Evolutionary conservation across 352 stramenopile species (phyloP), one percentile per base, ranked within the genome.

Genomic region (Globisporangium radiosum): DNA sequence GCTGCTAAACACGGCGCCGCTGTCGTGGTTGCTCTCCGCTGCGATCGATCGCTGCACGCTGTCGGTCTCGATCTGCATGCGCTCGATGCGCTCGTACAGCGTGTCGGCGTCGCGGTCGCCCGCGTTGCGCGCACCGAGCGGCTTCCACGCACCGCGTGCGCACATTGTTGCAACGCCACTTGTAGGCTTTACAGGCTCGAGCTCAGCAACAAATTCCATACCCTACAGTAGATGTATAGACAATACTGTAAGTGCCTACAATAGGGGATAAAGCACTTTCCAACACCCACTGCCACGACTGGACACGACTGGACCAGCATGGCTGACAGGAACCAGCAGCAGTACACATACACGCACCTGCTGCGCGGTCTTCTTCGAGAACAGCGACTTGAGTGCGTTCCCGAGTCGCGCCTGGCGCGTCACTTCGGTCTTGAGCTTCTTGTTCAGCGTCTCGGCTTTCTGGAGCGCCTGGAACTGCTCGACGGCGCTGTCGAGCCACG

Each of bases 381-480:
- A 60, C 47, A 60, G 40, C 44, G 45, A 19, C 47, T 54, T 60
- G 37, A 60, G 56, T 17, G 47, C 47, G 25, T 54, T 47, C 7
- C 56, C 56, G 33, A 60, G 33, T 5, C 56, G 51, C 47, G 47
- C 49, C 38, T 60, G 56, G 39, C 56, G 56, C 37, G 51, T 43
- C 5, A 60, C 56, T 39, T 60, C 56, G 8, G 38, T 1, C 49
- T 60, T 60, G 17, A 60, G 39, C 40, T 60, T 60, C 15, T 5
- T 10, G 17, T 60, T 60, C 9, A 60, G 56, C 37, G 47, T 19
- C 51, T 60, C 45, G 1, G 56, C 45, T 40, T 60, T 60, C 15
- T 60, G 56, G 10, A 60, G 47, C 38, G 56, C 56, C 38, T 60
- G 54, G 56, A 54, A 60, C 47, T 60, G 56, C 3, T 60, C 47